Evolutionary conservation across 805 yeast genomes (phyloP), one percentile per base, ranked within the genome.

Genomic region (Brettanomyces naardenensis): DNA sequence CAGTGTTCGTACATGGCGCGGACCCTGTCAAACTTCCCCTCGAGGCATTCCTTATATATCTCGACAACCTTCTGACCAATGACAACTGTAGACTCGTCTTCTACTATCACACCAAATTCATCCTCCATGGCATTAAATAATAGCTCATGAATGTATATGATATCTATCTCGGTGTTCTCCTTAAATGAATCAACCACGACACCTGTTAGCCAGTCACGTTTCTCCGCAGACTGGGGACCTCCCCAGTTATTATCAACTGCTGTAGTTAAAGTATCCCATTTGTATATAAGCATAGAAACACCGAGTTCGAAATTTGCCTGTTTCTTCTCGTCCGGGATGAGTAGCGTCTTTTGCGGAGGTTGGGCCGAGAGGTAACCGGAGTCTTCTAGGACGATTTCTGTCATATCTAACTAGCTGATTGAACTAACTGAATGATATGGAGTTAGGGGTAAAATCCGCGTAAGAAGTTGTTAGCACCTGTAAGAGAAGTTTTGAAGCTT

Each of bases 211-310:
- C 98, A 92, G 57, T 92, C 98, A 53, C 99, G 71, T 59, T 92
- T 92, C 28, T 85, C 97, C 1, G 71, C 75, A 11, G 95, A 80
- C 26, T 85, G 83, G 11, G 95, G 78, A 1, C 98, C 99, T 42
- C 98, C 99, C 97, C 98, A 92, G 22, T 70, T 66, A 56, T 85
- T 87, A 5, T 77, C 94, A 7, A 92, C 97, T 0, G 98, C 98
- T 1, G 84, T 81, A 33, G 74, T 70, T 36, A 92, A 65, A 19
- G 83, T 88, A 42, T 88, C 92, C 98, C 98, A 92, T 41, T 73
- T 70, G 58, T 89, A 77, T n/a, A 92, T 62, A 26, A 84, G 78
- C 95, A 89, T 83, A 22, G 95, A 80, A 1, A 86, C 89, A 9
- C 97, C 98, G 11, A 92, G 70, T 61, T 90, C 97, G 53, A 92